Conservation (phyloP, 163 green algal species). For the Scenedesmus sp. region DNA sequence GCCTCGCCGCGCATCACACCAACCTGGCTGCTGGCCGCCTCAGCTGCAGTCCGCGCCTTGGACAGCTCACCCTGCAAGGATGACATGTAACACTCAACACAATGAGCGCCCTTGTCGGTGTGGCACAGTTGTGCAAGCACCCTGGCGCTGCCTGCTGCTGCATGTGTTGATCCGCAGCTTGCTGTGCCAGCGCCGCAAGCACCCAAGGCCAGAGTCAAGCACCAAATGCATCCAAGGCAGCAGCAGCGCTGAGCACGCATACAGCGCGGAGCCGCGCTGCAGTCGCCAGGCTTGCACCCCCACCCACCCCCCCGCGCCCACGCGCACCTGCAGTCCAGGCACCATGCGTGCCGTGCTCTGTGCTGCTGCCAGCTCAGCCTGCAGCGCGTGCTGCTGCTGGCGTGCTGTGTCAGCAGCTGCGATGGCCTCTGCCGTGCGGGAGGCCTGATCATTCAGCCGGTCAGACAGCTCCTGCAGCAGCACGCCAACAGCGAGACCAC, state of each 20-base stretch:
- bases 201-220: too few species aligned
- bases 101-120: too few species aligned
- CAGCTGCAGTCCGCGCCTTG: background rate
- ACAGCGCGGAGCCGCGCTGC: background rate
- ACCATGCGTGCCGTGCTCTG: slow-evolving; percentile 23
- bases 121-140: too few species aligned
- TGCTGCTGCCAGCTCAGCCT: slow-evolving; percentile 37
- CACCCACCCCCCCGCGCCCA: too few species aligned
- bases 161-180: too few species aligned
- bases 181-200: too few species aligned
- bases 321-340: slow-evolving; percentile 38
- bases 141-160: too few species aligned
- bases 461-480: slow-evolving; percentile 33
- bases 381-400: background rate
- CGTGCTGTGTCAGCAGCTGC: background rate
- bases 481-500: background rate
- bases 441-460: background rate
- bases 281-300: background rate
- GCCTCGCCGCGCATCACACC: background rate
- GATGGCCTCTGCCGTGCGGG: slow-evolving; percentile 7
- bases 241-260: background rate
- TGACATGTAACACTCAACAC: background rate
- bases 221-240: background rate
- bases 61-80: slow-evolving; percentile 60
- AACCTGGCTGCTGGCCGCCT: background rate